Conservation (phyloP, 352 stramenopile genomes). For the Pythium oligandrum region DNA sequence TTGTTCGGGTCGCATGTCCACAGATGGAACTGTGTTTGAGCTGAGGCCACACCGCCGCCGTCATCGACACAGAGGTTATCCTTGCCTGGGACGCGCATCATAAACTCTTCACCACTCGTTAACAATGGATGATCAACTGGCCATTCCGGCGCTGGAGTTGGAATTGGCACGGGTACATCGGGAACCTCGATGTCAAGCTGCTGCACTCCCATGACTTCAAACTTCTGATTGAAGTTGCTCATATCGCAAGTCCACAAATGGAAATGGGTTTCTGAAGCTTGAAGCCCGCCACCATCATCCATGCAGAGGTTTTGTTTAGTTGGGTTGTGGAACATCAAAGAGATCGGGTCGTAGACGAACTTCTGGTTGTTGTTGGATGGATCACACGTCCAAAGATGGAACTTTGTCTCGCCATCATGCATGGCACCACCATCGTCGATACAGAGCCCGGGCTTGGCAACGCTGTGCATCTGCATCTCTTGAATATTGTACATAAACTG, state of each 20-base stretch:
- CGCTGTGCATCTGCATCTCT: not conserved
- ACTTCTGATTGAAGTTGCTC: not conserved
- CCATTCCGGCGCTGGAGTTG: too few species aligned
- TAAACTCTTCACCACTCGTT: too few species aligned
- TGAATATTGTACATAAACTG: conserved; percentile 17
- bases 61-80: too few species aligned
- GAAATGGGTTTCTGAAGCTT: not conserved
- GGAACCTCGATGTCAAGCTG: too few species aligned
- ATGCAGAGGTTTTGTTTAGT: conserved; percentile 22
- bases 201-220: not conserved
- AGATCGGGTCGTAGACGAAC: conserved; percentile 22
- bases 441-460: conserved; percentile 12
- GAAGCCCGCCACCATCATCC: conserved; percentile 19
- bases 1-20: too few species aligned
- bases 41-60: too few species aligned
- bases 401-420: conserved; percentile 13
- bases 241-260: not conserved
- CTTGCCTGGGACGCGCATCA: too few species aligned
- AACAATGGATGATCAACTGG: too few species aligned
- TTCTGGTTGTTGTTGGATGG: conserved; percentile 20
- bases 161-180: too few species aligned
- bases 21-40: too few species aligned
- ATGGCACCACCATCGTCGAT: conserved; percentile 26
- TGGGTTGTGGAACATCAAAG: conserved; percentile 18
- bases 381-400: too few species aligned